These are phyloP conservation scores for Podaxis sp. DNA, from an alignment of 768 basidiomycete genomes.

Conservation along the genomic window DNA sequence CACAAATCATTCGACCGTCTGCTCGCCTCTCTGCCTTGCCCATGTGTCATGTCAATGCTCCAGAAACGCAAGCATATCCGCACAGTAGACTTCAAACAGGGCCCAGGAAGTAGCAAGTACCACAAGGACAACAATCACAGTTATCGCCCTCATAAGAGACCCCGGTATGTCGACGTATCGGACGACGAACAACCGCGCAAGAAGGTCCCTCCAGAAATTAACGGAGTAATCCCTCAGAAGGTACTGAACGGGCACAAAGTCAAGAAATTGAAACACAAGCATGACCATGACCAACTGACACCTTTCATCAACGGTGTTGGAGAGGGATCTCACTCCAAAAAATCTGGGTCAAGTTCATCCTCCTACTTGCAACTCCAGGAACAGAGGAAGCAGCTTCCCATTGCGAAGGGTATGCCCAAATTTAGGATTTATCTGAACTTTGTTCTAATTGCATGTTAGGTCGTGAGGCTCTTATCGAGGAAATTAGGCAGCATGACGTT, in stretches of 20 bases:
- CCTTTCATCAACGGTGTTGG: conserved; percentile 2
- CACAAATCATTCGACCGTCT: neutral
- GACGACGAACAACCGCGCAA: conserved; percentile 35
- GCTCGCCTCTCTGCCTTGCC: conserved; percentile 6
- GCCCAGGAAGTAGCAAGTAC: conserved; percentile 1
- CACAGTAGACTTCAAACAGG: conserved; percentile 8
- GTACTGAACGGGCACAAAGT: conserved; percentile 24
- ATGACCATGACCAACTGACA: conserved; percentile 7
- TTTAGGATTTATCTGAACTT: neutral
- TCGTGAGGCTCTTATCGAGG: conserved; percentile 69
- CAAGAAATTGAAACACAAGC: conserved; percentile 32
- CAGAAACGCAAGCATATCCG: conserved; percentile 8
- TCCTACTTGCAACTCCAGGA: conserved; percentile 45
- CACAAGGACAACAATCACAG: neutral
- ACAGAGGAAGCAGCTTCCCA: conserved; percentile 72
- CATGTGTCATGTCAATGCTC: conserved; percentile 16
- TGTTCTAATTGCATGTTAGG: conserved; percentile 42
- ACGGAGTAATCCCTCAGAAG: conserved; percentile 17
- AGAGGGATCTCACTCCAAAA: conserved; percentile 17
- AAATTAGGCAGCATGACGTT: conserved; percentile 76
- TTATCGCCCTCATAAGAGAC: conserved; percentile 24
- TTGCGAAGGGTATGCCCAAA: conserved; percentile 60
- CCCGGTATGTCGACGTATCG: conserved; percentile 34
- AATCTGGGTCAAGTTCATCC: conserved; percentile 24
- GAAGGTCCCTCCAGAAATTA: conserved; percentile 26